A percentile compares a stretch with the other conserved stretches of the same genome.
These are phyloP conservation scores for Ophiostoma ips DNA, from an alignment of 2,329 filamentous ascomycete species.

Conservation along the genomic window DNA sequence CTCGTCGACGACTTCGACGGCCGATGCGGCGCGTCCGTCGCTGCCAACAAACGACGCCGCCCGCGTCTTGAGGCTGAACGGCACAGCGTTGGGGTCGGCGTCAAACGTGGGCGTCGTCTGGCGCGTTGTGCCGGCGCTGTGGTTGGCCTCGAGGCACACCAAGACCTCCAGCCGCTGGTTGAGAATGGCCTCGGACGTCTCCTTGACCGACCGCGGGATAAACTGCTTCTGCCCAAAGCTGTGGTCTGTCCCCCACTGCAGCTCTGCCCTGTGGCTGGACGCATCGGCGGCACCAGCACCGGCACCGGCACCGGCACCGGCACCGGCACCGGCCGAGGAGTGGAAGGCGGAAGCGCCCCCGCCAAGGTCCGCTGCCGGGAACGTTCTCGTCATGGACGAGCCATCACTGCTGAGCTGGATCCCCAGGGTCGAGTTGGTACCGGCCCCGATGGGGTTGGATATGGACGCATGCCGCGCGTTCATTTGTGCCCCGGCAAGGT, in stretches of 20 bases:
- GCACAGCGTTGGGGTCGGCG: conserved; percentile 5
- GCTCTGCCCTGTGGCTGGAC: conserved; percentile 12
- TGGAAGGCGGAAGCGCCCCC: background rate
- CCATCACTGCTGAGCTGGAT: background rate
- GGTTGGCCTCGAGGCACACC: conserved; percentile 40
- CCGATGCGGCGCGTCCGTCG: conserved; percentile 9
- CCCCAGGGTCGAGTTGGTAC: background rate
- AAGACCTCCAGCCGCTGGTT: conserved; percentile 41
- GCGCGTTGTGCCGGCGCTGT: conserved; percentile 45
- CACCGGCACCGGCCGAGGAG: too few relatives aligned
- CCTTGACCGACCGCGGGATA: conserved; percentile 39
- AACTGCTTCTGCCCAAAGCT: conserved; percentile 43
- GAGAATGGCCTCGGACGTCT: conserved; percentile 43
- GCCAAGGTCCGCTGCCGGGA: background rate
- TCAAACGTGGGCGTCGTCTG: conserved; percentile 37
- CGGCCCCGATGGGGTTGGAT: background rate
- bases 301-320: too few relatives aligned
- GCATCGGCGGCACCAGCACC: too few relatives aligned
- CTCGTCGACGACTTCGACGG: background rate
- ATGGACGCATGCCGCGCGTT: background rate
- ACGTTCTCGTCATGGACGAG: background rate
- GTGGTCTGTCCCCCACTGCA: conserved; percentile 46
- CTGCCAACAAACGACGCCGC: conserved; percentile 17
- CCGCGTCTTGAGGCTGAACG: conserved; percentile 15
- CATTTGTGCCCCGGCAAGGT: background rate